These are phyloP conservation scores for Emericellopsis cladophorae DNA, from an alignment of 2,329 filamentous ascomycete species.

Conservation along the genomic window DNA sequence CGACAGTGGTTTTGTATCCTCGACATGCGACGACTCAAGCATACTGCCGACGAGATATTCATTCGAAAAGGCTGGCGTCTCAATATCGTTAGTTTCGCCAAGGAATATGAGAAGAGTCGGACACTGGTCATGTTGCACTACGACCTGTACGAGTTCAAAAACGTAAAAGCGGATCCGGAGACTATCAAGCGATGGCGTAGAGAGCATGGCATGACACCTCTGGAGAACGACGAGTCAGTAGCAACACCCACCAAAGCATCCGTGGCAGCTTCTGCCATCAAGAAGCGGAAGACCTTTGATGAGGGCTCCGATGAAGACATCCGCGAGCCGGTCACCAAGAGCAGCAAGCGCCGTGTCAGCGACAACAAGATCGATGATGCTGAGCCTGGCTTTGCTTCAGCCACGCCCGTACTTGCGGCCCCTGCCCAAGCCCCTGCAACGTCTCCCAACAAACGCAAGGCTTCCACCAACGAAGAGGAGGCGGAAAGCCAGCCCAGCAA, in stretches of 20 bases:
- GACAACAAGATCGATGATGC: conserved; percentile 20
- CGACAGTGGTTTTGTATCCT: conserved; percentile 52
- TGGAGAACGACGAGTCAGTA: conserved; percentile 27
- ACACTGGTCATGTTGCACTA: conserved; percentile 49
- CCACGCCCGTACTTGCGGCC: conserved; percentile 9
- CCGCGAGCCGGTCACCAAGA: conserved; percentile 17
- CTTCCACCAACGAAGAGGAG: conserved; percentile 25
- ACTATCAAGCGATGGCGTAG: conserved; percentile 45
- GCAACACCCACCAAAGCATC: conserved; percentile 19
- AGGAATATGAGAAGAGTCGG: conserved; percentile 51
- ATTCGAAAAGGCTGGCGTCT: conserved; percentile 49
- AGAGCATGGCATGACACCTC: conserved; percentile 38
- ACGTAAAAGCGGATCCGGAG: conserved; percentile 44
- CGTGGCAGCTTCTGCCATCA: conserved; percentile 5
- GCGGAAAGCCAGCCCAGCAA: conserved; percentile 37
- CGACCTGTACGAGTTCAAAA: conserved; percentile 51
- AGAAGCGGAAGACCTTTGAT: conserved; percentile 47
- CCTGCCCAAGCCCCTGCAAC: conserved; percentile 9
- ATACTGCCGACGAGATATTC: conserved; percentile 48
- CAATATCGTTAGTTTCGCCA: conserved; percentile 49
- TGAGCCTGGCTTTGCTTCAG: conserved; percentile 2
- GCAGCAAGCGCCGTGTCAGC: conserved; percentile 36
- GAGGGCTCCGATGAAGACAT: conserved; percentile 24
- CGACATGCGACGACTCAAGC: conserved; percentile 47
- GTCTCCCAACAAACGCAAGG: conserved; percentile 40